Conservation (phyloP, 2,329 filamentous ascomycete species). For the Rhinocladiella similis region DNA sequence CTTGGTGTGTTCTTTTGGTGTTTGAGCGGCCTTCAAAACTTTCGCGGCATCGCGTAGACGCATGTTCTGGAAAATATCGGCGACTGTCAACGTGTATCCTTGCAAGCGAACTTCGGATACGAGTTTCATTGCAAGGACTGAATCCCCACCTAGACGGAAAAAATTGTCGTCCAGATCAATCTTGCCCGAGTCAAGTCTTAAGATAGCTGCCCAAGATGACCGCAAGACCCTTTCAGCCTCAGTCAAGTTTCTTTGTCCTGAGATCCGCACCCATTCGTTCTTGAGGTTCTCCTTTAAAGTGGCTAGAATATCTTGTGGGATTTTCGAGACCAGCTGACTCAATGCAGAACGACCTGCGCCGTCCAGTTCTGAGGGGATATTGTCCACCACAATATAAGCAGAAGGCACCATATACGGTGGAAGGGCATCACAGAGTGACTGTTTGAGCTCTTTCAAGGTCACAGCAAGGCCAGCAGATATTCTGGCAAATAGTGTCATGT, state of each 20-base stretch:
- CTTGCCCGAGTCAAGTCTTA: conserved; percentile 42
- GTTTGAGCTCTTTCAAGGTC: conserved; percentile 44
- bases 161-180: conserved; percentile 32
- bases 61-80: conserved; percentile 37
- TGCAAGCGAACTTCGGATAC: conserved; percentile 24
- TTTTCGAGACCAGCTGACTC: conserved; percentile 40
- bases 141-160: conserved; percentile 35
- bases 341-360: conserved; percentile 38
- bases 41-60: conserved; percentile 55
- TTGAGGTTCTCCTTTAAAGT: conserved; percentile 20
- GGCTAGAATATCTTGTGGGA: conserved; percentile 33
- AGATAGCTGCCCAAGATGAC: conserved; percentile 9
- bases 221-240: conserved; percentile 38
- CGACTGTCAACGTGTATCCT: conserved; percentile 29
- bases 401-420: conserved; percentile 51
- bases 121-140: conserved; percentile 33
- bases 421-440: conserved; percentile 44
- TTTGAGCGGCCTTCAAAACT: conserved; percentile 42
- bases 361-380: conserved; percentile 33
- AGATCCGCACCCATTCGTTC: conserved; percentile 38
- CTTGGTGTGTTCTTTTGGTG: conserved; percentile 20
- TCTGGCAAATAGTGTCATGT: conserved; percentile 6
- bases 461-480: conserved; percentile 36
- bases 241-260: conserved; percentile 35
- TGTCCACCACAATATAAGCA: conserved; percentile 44